Percentiles rank a stretch among this genome's conserved stretches.
Evolutionary conservation across 2,329 filamentous ascomycete species (phyloP).

Genomic region (Trichoderma afroharzianum): DNA sequence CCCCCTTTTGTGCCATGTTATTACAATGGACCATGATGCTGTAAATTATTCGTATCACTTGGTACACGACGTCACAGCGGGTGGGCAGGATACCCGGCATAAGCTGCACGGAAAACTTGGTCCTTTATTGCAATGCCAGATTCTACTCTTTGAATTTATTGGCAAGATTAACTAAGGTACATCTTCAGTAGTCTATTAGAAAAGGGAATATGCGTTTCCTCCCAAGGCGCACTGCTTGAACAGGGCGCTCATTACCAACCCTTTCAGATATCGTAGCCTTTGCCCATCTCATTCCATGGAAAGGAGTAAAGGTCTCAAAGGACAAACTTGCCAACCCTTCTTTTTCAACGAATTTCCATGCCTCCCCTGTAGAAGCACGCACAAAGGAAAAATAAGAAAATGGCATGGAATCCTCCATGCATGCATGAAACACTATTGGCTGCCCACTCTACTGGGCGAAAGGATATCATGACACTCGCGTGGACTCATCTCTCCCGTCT

Average conservation of each 20-base stretch:
- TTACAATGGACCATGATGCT: not conserved
- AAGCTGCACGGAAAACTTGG: not conserved
- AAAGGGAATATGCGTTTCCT: not conserved
- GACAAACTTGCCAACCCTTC: not conserved
- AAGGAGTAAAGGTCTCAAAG: not conserved
- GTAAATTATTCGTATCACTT: not conserved
- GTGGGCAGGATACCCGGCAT: not conserved
- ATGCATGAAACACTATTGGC: not conserved
- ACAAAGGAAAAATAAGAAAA: not conserved
- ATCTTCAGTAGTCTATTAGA: not conserved
- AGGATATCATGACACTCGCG: slow-evolving; percentile 13
- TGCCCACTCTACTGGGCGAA: not conserved
- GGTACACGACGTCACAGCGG: not conserved
- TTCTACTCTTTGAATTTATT: not conserved
- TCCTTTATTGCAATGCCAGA: not conserved
- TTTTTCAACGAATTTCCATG: not conserved
- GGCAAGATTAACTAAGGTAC: not conserved
- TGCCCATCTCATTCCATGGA: not conserved
- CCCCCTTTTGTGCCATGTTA: not conserved
- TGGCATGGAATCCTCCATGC: not conserved
- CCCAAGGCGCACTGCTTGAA: not conserved
- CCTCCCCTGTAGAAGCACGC: not conserved
- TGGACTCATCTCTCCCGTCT: slow-evolving; percentile 3
- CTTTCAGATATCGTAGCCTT: not conserved
- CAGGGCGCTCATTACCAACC: not conserved